A percentile compares a stretch with the other conserved stretches of the same genome.
phyloP scores from a whole-genome alignment of 768 basidiomycete genomes.

The Kwoniella heveanensis region DNA sequence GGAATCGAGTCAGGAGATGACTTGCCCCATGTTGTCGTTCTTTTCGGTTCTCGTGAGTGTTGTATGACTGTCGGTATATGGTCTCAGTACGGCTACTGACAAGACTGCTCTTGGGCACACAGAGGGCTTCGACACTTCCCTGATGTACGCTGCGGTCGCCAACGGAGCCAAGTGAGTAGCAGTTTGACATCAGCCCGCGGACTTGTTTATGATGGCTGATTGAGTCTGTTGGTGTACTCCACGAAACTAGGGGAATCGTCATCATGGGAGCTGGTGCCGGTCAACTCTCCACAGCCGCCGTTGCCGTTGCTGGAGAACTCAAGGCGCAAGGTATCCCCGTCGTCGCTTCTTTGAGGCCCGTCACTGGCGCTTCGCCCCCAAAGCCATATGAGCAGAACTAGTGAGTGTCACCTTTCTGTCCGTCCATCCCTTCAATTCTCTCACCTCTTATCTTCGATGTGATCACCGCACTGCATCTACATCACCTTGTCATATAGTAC shows the following conservation, averaged over 20 bases:
- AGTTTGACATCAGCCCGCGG: no score
- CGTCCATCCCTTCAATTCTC: no score
- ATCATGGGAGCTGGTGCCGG: slow-evolving; percentile 44
- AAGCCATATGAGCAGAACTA: slow-evolving; percentile 16
- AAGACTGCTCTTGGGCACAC: background rate
- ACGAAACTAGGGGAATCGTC: slow-evolving; percentile 37
- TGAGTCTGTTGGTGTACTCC: no score
- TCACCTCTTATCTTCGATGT: no score
- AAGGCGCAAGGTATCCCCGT: slow-evolving; percentile 32
- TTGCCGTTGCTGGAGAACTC: slow-evolving; percentile 12
- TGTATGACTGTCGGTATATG: no score
- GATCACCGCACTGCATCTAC: no score
- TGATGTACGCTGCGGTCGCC: slow-evolving; percentile 22
- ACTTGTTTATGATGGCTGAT: no score
- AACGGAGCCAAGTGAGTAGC: slow-evolving; percentile 31
- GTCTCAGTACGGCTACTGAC: background rate
- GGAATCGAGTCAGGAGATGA: slow-evolving; percentile 10
- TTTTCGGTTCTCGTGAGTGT: slow-evolving; percentile 30
- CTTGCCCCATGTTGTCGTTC: slow-evolving; percentile 38
- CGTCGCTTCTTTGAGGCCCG: slow-evolving; percentile 28
- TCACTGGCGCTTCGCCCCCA: slow-evolving; percentile 33
- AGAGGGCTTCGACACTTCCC: slow-evolving; percentile 20
- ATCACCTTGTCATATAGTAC: no score
- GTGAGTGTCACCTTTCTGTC: background rate
- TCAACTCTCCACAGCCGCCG: slow-evolving; percentile 18